Percentiles rank a stretch among this genome's conserved stretches.
Conservation (phyloP, 495 filamentous ascomycete species). For the Neurospora hispaniola region DNA sequence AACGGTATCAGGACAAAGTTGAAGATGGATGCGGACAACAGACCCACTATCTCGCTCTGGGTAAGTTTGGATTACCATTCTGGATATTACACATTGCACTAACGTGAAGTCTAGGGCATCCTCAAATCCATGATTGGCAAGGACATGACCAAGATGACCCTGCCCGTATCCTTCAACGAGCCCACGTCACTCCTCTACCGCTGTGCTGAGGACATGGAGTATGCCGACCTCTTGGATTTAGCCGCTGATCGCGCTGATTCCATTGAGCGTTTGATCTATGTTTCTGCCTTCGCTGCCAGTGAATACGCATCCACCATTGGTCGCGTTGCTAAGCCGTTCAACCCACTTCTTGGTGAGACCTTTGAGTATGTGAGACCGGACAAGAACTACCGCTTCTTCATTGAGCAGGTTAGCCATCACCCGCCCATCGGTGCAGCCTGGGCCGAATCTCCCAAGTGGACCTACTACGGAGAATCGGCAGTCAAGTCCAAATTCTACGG, state of each 20-base stretch:
- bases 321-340: conserved; percentile 96
- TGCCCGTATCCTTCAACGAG: conserved; percentile 97
- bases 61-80: conserved; percentile 40
- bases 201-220: conserved; percentile 96
- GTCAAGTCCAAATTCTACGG: conserved; percentile 97
- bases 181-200: conserved; percentile 94
- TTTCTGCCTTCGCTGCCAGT: conserved; percentile 87
- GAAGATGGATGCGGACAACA: conserved; percentile 83
- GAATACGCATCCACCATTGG: conserved; percentile 96
- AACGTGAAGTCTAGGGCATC: conserved; percentile 54
- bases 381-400: conserved; percentile 94
- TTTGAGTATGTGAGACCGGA: conserved; percentile 94
- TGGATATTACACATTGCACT: conserved; percentile 9
- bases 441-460: conserved; percentile 90
- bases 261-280: conserved; percentile 89
- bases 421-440: conserved; percentile 90
- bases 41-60: conserved; percentile 93
- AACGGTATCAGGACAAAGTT: conserved; percentile 66
- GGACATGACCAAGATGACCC: conserved; percentile 99
- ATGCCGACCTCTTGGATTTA: conserved; percentile 82
- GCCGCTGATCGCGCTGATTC: conserved; percentile 80
- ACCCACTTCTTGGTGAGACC: conserved; percentile 89
- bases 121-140: conserved; percentile 99
- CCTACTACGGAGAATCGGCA: conserved; percentile 95
- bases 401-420: conserved; percentile 98